Evolutionary conservation across 83 land plant genomes (phyloP).

Genomic region (Thuja plicata): DNA sequence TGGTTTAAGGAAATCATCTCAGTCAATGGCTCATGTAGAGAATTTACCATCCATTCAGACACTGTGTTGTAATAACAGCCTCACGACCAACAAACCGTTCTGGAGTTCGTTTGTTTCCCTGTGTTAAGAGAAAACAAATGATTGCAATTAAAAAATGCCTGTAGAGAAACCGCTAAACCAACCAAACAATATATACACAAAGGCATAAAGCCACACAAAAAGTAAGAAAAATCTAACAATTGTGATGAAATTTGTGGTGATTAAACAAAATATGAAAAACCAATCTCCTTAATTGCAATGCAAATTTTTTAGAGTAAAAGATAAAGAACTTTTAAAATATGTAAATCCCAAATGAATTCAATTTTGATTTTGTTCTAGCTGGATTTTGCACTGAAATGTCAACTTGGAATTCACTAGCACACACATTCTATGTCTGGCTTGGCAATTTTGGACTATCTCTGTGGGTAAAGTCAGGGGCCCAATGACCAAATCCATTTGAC

Average conservation of each 20-base stretch:
- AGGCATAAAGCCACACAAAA: no score
- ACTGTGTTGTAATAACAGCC: constrained; percentile 90
- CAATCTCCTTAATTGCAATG: background rate
- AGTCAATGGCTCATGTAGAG: background rate
- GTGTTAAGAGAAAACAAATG: constrained; percentile 10
- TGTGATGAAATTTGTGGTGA: background rate
- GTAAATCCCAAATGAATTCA: background rate
- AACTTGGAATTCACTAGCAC: background rate
- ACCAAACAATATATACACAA: background rate
- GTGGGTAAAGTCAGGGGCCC: background rate
- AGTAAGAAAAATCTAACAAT: background rate
- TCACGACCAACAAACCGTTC: constrained; percentile 94
- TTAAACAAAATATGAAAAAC: background rate
- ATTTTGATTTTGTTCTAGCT: background rate
- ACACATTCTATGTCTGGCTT: background rate
- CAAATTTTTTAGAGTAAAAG: background rate
- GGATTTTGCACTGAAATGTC: background rate
- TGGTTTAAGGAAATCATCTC: background rate
- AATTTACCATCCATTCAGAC: constrained; percentile 93
- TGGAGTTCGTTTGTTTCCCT: constrained; percentile 98
- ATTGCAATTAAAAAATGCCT: background rate
- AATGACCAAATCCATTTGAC: background rate
- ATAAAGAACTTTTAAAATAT: background rate
- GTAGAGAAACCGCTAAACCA: background rate
- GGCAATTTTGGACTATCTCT: background rate